Evolutionary conservation across 768 basidiomycete species (phyloP).

Genomic region (Daedalea quercina): DNA sequence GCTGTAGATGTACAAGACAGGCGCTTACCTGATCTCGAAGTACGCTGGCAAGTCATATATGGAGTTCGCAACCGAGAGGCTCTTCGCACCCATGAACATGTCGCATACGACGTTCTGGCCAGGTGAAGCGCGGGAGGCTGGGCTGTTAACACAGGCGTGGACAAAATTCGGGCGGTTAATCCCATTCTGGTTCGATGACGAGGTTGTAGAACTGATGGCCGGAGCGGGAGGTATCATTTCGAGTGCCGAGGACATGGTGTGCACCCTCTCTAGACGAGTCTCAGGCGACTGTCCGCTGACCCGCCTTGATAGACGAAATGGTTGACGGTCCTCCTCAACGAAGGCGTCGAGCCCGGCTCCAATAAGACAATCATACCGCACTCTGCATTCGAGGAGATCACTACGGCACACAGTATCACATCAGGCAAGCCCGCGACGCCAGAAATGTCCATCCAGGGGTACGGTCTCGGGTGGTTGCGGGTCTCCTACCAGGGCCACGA

Average conservation of each 20-base stretch:
- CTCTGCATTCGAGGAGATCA: conserved; percentile 24
- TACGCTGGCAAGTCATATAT: conserved; percentile 29
- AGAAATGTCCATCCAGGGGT: conserved; percentile 26
- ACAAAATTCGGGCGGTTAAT: conserved; percentile 25
- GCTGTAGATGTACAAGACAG: conserved; percentile 35
- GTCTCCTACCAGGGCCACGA: conserved; percentile 33
- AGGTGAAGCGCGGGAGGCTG: conserved; percentile 22
- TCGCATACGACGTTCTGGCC: conserved; percentile 32
- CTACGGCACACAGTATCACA: conserved; percentile 25
- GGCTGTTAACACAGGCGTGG: conserved; percentile 27
- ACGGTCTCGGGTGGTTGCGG: conserved; percentile 38
- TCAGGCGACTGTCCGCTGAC: not conserved
- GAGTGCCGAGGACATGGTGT: conserved; percentile 35
- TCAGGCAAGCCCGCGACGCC: conserved; percentile 1
- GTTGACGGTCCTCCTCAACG: conserved; percentile 30
- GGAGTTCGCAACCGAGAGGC: conserved; percentile 35
- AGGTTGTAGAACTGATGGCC: conserved; percentile 20
- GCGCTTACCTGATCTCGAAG: conserved; percentile 26
- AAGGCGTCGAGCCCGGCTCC: conserved; percentile 26
- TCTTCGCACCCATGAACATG: conserved; percentile 38
- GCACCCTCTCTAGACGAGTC: conserved; percentile 2
- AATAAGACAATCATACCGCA: conserved; percentile 29
- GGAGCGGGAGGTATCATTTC: conserved; percentile 40
- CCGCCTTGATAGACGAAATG: conserved; percentile 29
- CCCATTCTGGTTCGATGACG: conserved; percentile 29